phyloP scores from a whole-genome alignment of 345 rosid species.

The Eucalyptus pumila region DNA sequence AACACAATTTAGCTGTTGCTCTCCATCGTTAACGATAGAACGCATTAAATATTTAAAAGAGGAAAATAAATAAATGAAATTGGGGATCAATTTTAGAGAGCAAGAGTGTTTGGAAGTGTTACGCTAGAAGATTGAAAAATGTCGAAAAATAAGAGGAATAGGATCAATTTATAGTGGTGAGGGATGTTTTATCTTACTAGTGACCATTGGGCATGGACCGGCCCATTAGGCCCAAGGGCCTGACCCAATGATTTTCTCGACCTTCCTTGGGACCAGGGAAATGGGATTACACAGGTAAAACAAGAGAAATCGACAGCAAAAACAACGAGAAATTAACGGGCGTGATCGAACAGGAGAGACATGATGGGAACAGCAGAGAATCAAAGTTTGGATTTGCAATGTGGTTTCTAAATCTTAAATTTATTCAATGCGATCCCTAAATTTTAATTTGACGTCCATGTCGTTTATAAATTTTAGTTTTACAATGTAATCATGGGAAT shows the following conservation, averaged over 20 bases:
- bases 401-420: too few species aligned
- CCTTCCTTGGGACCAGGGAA: background rate
- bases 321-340: background rate
- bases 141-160: background rate
- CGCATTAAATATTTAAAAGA: background rate
- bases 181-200: background rate
- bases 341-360: background rate
- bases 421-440: accelerated
- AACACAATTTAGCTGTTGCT: background rate
- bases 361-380: background rate
- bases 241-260: background rate
- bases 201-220: background rate
- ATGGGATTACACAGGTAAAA: background rate
- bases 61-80: background rate
- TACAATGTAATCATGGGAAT: accelerated
- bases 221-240: background rate
- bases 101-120: background rate
- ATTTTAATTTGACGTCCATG: accelerated
- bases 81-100: background rate
- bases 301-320: background rate
- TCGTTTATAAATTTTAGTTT: accelerated
- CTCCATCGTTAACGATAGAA: background rate
- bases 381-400: background rate
- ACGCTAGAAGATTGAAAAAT: background rate
- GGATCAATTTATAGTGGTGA: background rate